phyloP scores from a whole-genome alignment of 768 basidiomycete genomes.

The Termitomyces sp. region DNA sequence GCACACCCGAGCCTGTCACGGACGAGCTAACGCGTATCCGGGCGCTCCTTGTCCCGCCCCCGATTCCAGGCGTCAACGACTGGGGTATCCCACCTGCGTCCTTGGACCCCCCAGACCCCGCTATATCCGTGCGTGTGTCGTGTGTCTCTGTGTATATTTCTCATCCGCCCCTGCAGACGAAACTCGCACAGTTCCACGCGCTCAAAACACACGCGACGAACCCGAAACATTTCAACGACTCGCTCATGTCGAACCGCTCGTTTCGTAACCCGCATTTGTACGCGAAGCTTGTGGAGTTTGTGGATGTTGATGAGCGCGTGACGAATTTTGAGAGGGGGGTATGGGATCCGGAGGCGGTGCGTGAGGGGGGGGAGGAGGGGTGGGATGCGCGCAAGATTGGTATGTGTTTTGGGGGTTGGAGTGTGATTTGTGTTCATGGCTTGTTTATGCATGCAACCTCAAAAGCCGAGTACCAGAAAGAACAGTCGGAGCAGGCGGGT shows the following conservation, averaged over 20 bases:
- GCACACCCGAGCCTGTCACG: slow-evolving; percentile 20
- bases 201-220: slow-evolving; percentile 60
- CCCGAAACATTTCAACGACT: slow-evolving; percentile 93
- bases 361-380: slow-evolving; percentile 47
- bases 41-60: slow-evolving; percentile 54
- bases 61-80: slow-evolving; percentile 59
- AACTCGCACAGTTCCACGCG: slow-evolving; percentile 72
- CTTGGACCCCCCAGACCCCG: slow-evolving; percentile 53
- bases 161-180: slow-evolving; percentile 46
- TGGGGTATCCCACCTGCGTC: slow-evolving; percentile 76
- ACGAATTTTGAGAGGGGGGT: slow-evolving; percentile 73
- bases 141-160: too few species aligned
- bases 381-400: slow-evolving; percentile 83
- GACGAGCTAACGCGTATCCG: slow-evolving; percentile 56
- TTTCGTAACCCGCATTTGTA: slow-evolving; percentile 98
- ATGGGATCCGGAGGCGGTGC: slow-evolving; percentile 56
- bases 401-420: too few species aligned
- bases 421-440: too few species aligned
- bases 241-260: slow-evolving; percentile 85
- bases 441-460: slow-evolving; percentile 22
- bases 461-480: slow-evolving; percentile 61
- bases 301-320: slow-evolving; percentile 85
- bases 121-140: slow-evolving; percentile 46
- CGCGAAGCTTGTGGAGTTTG: slow-evolving; percentile 90
- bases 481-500: slow-evolving; percentile 58